Evolutionary conservation across 768 basidiomycete genomes (phyloP).

Genomic region (Exsudoporus frostii): DNA sequence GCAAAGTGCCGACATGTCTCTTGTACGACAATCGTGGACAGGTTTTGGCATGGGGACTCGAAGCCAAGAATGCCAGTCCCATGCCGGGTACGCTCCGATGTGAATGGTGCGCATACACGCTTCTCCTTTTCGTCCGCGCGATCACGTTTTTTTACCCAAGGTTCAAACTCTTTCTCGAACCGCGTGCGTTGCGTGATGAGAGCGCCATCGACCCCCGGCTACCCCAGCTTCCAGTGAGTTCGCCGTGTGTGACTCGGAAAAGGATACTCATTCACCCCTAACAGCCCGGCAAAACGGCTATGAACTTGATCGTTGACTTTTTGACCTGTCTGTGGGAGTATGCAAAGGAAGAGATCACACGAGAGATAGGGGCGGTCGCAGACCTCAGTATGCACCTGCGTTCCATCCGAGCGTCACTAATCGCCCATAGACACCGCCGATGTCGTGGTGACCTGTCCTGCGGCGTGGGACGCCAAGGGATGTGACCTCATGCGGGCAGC

Average conservation of each 20-base stretch:
- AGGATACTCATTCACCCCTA: background rate
- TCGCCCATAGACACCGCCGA: conserved; percentile 64
- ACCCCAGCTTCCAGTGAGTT: conserved; percentile 71
- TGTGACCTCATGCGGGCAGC: conserved; percentile 85
- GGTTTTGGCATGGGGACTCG: conserved; percentile 81
- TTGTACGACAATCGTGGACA: conserved; percentile 72
- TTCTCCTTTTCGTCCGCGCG: background rate
- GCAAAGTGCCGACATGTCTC: conserved; percentile 84
- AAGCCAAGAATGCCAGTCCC: conserved; percentile 77
- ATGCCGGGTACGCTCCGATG: conserved; percentile 60
- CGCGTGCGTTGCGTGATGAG: conserved; percentile 72
- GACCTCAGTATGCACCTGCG: conserved; percentile 64
- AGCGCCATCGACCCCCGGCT: conserved; percentile 71
- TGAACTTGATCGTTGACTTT: conserved; percentile 83
- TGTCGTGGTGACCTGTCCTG: conserved; percentile 84
- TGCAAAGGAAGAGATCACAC: conserved; percentile 81
- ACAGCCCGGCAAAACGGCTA: conserved; percentile 70
- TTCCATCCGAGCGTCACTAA: background rate
- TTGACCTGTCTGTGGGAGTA: conserved; percentile 83
- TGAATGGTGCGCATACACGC: conserved; percentile 42
- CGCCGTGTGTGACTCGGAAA: background rate
- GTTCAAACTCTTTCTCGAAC: conserved; percentile 89
- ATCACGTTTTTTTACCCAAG: conserved; percentile 31
- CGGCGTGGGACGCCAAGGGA: conserved; percentile 86
- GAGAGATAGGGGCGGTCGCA: conserved; percentile 81